Evolutionary conservation across 2,329 filamentous ascomycete genomes (phyloP).

Genomic region (Moelleriella libera): DNA sequence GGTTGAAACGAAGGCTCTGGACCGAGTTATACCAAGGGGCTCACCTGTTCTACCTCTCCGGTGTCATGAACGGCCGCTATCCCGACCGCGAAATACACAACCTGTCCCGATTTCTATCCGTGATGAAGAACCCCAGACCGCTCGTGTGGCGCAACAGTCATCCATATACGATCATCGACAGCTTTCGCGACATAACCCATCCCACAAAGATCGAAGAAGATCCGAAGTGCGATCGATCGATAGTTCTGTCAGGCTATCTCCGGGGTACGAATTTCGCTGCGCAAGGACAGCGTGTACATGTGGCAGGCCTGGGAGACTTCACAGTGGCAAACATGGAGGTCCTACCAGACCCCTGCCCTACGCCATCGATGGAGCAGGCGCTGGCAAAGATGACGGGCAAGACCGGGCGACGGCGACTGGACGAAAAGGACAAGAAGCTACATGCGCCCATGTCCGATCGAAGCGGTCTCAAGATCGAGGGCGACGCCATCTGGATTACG

Average conservation of each 20-base stretch:
- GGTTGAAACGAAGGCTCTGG: slow-evolving; percentile 92
- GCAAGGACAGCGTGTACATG: slow-evolving; percentile 72
- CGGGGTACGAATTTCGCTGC: slow-evolving; percentile 89
- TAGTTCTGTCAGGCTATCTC: slow-evolving; percentile 86
- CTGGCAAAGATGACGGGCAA: slow-evolving; percentile 76
- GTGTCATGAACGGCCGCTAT: slow-evolving; percentile 92
- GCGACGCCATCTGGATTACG: slow-evolving; percentile 86
- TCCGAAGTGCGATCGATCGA: slow-evolving; percentile 75
- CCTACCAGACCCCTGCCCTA: slow-evolving; percentile 88
- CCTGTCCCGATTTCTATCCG: slow-evolving; percentile 81
- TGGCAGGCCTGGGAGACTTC: slow-evolving; percentile 85
- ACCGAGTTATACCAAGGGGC: slow-evolving; percentile 93
- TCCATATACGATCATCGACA: slow-evolving; percentile 85
- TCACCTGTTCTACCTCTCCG: slow-evolving; percentile 91
- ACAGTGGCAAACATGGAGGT: slow-evolving; percentile 73
- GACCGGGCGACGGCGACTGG: slow-evolving; percentile 62
- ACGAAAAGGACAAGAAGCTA: slow-evolving; percentile 92
- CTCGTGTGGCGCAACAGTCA: slow-evolving; percentile 93
- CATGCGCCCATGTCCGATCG: slow-evolving; percentile 98
- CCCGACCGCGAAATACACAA: slow-evolving; percentile 96
- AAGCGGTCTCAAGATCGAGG: slow-evolving; percentile 88
- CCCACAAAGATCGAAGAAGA: slow-evolving; percentile 84
- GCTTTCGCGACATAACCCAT: slow-evolving; percentile 88
- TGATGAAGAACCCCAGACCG: slow-evolving; percentile 99
- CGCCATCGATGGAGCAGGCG: slow-evolving; percentile 78